Evolutionary conservation across 2,329 filamentous ascomycete genomes (phyloP).

Genomic region (Calonectria pseudoreteaudii): DNA sequence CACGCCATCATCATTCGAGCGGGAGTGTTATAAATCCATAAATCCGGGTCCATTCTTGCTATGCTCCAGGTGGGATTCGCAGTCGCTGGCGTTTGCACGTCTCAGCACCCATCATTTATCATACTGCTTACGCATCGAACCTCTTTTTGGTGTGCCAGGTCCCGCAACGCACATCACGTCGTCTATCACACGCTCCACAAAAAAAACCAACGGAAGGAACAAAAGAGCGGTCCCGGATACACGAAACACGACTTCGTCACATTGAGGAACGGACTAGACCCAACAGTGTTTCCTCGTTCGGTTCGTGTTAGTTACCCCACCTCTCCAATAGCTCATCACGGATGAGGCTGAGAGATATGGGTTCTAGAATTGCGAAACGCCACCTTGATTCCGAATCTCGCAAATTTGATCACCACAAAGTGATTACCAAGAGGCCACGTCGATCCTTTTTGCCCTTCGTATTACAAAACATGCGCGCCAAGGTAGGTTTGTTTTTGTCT

Average conservation of each 20-base stretch:
- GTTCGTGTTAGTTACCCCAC: background rate
- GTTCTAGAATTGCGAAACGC: slow-evolving; percentile 3
- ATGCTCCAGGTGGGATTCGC: background rate
- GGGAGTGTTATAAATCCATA: slow-evolving; percentile 23
- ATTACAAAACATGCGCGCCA: background rate
- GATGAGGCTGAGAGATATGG: slow-evolving; percentile 11
- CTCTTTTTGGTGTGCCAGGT: background rate
- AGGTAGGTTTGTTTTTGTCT: slow-evolving; percentile 8
- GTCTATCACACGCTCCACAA: background rate
- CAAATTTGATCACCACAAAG: background rate
- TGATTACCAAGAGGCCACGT: slow-evolving; percentile 30
- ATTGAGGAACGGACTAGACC: background rate
- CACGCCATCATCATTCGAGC: slow-evolving; percentile 14
- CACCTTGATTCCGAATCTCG: background rate
- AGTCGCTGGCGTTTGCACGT: background rate
- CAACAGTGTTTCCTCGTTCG: background rate
- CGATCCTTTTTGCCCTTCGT: slow-evolving; percentile 5
- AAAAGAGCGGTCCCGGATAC: background rate
- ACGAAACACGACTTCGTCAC: background rate
- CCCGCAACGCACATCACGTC: background rate
- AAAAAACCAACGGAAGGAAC: background rate
- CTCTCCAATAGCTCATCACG: background rate
- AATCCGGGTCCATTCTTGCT: slow-evolving; percentile 12
- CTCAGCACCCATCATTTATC: background rate
- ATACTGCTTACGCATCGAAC: background rate